These are phyloP conservation scores for Colletotrichum neosansevieriae DNA, from an alignment of 2,329 filamentous ascomycete species.

Conservation along the genomic window DNA sequence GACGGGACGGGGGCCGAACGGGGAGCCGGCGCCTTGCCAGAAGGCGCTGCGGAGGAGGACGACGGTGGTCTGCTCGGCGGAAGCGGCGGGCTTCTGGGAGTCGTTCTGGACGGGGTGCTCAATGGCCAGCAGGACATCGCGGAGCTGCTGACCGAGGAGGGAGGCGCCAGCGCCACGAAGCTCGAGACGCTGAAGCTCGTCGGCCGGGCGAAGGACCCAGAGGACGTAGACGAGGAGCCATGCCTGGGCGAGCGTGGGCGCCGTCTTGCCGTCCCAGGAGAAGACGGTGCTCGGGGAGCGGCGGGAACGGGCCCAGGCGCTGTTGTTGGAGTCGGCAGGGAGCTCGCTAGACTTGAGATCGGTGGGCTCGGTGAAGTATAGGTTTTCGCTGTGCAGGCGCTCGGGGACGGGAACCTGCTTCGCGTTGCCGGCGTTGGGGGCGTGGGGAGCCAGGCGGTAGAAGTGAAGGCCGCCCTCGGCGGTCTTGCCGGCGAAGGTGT, in stretches of 20 bases:
- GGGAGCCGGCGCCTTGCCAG: conserved; percentile 78
- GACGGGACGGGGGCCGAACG: conserved; percentile 72
- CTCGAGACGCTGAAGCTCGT: conserved; percentile 62
- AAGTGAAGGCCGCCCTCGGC: conserved; percentile 43
- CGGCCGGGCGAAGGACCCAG: conserved; percentile 61
- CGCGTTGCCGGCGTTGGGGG: conserved; percentile 42
- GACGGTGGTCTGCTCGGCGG: conserved; percentile 50
- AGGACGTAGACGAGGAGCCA: conserved; percentile 67
- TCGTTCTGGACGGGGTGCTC: conserved; percentile 57
- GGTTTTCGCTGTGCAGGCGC: conserved; percentile 49
- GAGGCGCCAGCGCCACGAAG: conserved; percentile 55
- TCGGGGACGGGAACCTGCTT: conserved; percentile 48
- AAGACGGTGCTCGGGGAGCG: conserved; percentile 62
- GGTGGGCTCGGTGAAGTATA: conserved; percentile 60
- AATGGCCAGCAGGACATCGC: conserved; percentile 61
- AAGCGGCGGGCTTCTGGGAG: conserved; percentile 45
- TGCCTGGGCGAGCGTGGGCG: conserved; percentile 62
- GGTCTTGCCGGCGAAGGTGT: conserved; percentile 40
- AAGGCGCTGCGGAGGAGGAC: conserved; percentile 68
- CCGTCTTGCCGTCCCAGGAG: conserved; percentile 55
- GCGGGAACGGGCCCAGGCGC: conserved; percentile 67
- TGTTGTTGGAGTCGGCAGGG: conserved; percentile 65
- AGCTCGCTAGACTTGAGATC: conserved; percentile 63
- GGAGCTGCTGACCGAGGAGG: conserved; percentile 55
- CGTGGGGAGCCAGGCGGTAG: conserved; percentile 52